These are phyloP conservation scores for Fistulifera solaris DNA, from an alignment of 108 stramenopile genomes.

Conservation along the genomic window DNA sequence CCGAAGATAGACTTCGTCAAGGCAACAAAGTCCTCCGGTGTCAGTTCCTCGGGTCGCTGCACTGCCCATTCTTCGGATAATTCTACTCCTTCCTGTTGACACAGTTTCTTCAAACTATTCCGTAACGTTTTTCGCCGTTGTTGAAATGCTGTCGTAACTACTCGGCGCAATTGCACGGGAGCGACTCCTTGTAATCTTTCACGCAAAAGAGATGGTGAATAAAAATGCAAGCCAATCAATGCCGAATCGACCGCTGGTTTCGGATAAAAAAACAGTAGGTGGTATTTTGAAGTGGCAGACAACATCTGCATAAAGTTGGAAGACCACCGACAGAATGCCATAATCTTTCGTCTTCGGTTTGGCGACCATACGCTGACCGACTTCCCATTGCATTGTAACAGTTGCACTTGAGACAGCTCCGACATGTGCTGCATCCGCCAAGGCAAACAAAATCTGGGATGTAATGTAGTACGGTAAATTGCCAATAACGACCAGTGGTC, in stretches of 20 bases:
- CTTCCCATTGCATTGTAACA: constrained; percentile 97
- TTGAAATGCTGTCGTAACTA: constrained; percentile 86
- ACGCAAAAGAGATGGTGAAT: constrained; percentile 44
- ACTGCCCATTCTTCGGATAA: constrained; percentile 76
- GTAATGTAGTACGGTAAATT: constrained; percentile 98
- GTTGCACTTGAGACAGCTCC: constrained; percentile 84
- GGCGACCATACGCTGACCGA: constrained; percentile 85
- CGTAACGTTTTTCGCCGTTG: constrained; percentile 94
- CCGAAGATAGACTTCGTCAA: constrained; percentile 78
- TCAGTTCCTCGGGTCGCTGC: constrained; percentile 87
- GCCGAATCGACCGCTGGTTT: constrained; percentile 93
- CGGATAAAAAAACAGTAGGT: constrained; percentile 95
- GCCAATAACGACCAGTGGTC: constrained; percentile 86
- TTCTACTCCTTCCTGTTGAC: constrained; percentile 32
- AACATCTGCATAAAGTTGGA: constrained; percentile 84
- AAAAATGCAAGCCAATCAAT: constrained; percentile 87
- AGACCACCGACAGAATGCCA: constrained; percentile 92
- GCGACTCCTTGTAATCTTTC: constrained; percentile 67
- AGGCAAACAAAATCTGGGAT: constrained; percentile 89
- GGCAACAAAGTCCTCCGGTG: constrained; percentile 90
- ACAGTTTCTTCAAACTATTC: constrained; percentile 78
- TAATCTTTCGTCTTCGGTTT: constrained; percentile 72
- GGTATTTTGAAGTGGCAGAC: constrained; percentile 93
- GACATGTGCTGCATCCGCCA: constrained; percentile 86
- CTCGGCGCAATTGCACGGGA: constrained; percentile 64